phyloP scores from a whole-genome alignment of 2,329 filamentous ascomycete genomes.

The Pseudodiploospora longispora region DNA sequence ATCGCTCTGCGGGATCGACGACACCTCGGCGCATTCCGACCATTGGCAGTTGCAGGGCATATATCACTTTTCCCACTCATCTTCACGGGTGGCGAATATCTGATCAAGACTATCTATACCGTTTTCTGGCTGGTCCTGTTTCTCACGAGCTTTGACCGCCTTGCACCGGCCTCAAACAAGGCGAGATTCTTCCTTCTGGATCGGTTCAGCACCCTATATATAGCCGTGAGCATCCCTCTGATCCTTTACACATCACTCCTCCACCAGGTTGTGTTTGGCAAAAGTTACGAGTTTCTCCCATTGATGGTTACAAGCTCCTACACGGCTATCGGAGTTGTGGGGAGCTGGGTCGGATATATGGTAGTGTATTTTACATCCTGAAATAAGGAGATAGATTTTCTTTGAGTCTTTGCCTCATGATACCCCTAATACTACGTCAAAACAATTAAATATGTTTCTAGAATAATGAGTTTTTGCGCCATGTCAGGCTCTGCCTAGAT shows the following conservation, averaged over 20 bases:
- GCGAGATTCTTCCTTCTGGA: constrained; percentile 85
- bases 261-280: constrained; percentile 77
- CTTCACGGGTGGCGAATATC: constrained; percentile 87
- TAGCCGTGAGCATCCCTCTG: constrained; percentile 79
- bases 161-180: constrained; percentile 74
- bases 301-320: constrained; percentile 97
- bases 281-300: constrained; percentile 79
- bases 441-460: too few species aligned
- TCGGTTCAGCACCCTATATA: constrained; percentile 83
- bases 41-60: constrained; percentile 85
- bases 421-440: constrained; percentile 13
- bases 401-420: constrained; percentile 5
- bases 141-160: constrained; percentile 74
- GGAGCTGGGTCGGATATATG: constrained; percentile 91
- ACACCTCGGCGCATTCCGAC: constrained; percentile 84
- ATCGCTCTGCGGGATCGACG: constrained; percentile 84
- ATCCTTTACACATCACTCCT: constrained; percentile 81
- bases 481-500: too few species aligned
- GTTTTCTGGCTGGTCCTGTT: constrained; percentile 86
- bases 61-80: constrained; percentile 91
- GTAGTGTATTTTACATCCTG: constrained; percentile 74
- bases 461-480: too few species aligned
- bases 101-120: constrained; percentile 88
- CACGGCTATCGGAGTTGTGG: constrained; percentile 85
- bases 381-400: constrained; percentile 1